Conservation (phyloP, 108 stramenopile species). For the Aurantiochytrium sp. region DNA sequence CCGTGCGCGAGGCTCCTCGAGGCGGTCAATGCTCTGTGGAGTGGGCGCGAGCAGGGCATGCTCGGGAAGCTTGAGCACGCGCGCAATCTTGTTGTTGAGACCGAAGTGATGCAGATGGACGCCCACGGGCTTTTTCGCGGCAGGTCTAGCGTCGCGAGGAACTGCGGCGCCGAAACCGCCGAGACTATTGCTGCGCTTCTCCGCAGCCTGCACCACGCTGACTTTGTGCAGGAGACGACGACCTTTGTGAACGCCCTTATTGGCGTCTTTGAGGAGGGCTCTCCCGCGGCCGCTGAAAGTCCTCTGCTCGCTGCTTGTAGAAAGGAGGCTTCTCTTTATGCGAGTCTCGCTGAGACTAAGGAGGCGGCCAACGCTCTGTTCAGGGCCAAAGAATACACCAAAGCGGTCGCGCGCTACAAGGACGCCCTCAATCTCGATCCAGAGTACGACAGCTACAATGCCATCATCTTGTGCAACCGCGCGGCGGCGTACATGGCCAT, state of each 20-base stretch:
- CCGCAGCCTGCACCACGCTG: neutral
- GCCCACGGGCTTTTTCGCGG: neutral
- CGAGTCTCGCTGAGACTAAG: neutral
- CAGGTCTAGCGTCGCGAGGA: neutral
- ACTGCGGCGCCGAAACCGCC: neutral
- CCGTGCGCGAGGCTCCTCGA: neutral
- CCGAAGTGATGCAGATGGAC: neutral
- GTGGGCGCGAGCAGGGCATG: neutral
- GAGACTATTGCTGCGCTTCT: neutral
- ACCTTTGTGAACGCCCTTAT: neutral
- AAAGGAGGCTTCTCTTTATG: neutral
- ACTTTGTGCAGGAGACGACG: neutral
- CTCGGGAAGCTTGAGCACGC: neutral
- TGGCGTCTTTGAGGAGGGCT: neutral
- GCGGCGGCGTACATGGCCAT: conserved; percentile 18
- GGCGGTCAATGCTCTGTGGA: neutral
- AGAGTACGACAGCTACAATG: neutral
- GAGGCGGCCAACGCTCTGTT: neutral
- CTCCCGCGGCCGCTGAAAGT: too few relatives aligned
- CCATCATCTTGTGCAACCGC: neutral
- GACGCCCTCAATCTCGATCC: neutral
- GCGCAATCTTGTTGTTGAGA: neutral
- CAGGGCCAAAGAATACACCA: neutral
- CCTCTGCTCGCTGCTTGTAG: neutral
- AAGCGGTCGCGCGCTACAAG: neutral